phyloP scores from a whole-genome alignment of 495 filamentous ascomycete genomes.

The Aspergillus hancockii region DNA sequence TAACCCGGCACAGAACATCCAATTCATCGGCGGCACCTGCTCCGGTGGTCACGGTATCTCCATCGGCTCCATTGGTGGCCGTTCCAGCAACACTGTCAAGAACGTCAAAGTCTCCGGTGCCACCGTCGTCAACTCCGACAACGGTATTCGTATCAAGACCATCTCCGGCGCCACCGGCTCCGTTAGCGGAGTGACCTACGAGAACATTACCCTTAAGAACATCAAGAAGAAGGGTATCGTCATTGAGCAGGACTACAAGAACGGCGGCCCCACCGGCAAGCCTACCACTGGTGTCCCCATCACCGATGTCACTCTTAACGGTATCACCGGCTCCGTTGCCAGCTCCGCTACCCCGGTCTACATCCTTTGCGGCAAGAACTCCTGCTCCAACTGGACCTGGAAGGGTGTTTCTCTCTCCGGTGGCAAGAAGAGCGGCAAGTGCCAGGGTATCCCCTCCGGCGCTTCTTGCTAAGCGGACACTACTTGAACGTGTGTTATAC shows the following conservation, averaged over 20 bases:
- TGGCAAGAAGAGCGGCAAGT: slow-evolving; percentile 44
- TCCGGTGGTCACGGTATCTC: slow-evolving; percentile 67
- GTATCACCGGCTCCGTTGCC: slow-evolving; percentile 52
- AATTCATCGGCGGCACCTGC: slow-evolving; percentile 54
- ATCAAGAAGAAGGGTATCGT: slow-evolving; percentile 65
- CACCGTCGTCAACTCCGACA: slow-evolving; percentile 53
- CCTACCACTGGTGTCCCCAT: slow-evolving; percentile 64
- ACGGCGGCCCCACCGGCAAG: slow-evolving; percentile 59
- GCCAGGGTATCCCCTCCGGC: slow-evolving; percentile 43
- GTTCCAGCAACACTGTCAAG: slow-evolving; percentile 59
- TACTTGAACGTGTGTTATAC: not conserved
- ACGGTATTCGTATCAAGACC: slow-evolving; percentile 68
- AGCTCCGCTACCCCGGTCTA: slow-evolving; percentile 47
- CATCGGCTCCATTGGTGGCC: slow-evolving; percentile 68
- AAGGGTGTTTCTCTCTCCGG: slow-evolving; percentile 45
- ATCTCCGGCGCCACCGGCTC: slow-evolving; percentile 56
- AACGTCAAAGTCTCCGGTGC: slow-evolving; percentile 56
- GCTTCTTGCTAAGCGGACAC: slow-evolving; percentile 37
- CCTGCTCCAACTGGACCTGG: slow-evolving; percentile 52
- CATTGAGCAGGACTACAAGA: slow-evolving; percentile 70
- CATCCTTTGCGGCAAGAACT: slow-evolving; percentile 54
- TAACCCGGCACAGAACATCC: slow-evolving; percentile 41
- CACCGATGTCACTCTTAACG: slow-evolving; percentile 54
- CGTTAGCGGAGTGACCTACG: slow-evolving; percentile 60
- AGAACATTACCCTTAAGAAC: slow-evolving; percentile 55